Percentiles rank a stretch among this genome's conserved stretches.
These are phyloP conservation scores for Penicillium sumatraense DNA, from an alignment of 2,329 filamentous ascomycete species.

Conservation along the genomic window DNA sequence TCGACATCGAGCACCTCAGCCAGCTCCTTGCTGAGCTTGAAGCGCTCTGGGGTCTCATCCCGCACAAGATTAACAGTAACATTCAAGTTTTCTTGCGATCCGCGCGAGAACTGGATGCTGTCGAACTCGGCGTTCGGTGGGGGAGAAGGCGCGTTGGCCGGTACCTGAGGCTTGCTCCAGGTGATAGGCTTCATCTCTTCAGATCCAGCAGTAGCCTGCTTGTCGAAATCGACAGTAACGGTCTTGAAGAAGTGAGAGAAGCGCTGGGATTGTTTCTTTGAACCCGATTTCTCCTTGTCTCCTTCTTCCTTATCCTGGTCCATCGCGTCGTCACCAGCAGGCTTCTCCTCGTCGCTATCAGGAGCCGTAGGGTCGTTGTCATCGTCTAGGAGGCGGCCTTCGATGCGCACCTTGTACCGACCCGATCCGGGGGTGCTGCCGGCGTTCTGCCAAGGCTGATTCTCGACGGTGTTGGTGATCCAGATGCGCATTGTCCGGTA, in stretches of 20 bases:
- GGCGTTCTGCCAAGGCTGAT: slow-evolving; percentile 81
- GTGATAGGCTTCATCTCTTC: slow-evolving; percentile 63
- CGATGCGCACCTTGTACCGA: slow-evolving; percentile 84
- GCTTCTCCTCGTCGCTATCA: slow-evolving; percentile 51
- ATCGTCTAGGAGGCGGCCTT: slow-evolving; percentile 80
- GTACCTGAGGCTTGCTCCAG: slow-evolving; percentile 79
- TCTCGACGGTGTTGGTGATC: slow-evolving; percentile 93
- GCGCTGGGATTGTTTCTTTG: slow-evolving; percentile 42
- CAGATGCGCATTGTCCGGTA: slow-evolving; percentile 87
- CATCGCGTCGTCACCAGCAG: slow-evolving; percentile 54
- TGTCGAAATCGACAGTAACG: slow-evolving; percentile 58
- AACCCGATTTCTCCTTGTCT: slow-evolving; percentile 31
- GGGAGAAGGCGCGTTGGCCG: slow-evolving; percentile 55
- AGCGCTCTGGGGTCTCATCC: slow-evolving; percentile 85
- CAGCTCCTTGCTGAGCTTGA: slow-evolving; percentile 75
- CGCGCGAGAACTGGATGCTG: slow-evolving; percentile 86
- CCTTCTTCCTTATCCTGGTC: slow-evolving; percentile 59
- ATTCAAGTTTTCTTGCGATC: slow-evolving; percentile 89
- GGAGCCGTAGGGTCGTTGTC: slow-evolving; percentile 59
- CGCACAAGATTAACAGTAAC: slow-evolving; percentile 84
- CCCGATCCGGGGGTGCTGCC: slow-evolving; percentile 43
- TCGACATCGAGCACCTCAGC: slow-evolving; percentile 83
- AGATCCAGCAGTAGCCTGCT: slow-evolving; percentile 42
- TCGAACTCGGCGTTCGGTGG: slow-evolving; percentile 80
- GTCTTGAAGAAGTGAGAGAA: slow-evolving; percentile 58